Conservation (phyloP, 768 basidiomycete genomes). For the Podaxis pistillaris region DNA sequence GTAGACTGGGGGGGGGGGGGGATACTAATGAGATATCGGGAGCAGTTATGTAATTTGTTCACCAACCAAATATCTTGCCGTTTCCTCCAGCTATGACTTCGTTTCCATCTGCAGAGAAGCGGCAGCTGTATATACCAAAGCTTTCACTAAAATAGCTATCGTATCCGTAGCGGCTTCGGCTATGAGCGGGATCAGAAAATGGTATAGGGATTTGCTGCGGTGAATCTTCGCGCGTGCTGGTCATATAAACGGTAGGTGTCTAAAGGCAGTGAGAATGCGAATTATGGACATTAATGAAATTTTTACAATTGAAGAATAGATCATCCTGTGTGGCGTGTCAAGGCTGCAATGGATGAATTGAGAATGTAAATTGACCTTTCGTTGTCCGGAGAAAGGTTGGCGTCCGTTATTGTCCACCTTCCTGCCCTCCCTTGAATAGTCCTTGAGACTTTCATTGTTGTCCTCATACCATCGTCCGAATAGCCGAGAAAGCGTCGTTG, state of each 20-base stretch:
- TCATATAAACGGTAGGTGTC: slow-evolving; percentile 75
- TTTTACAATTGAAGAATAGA: slow-evolving; percentile 86
- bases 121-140: slow-evolving; percentile 88
- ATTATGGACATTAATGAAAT: background rate
- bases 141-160: slow-evolving; percentile 41
- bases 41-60: background rate
- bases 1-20: slow-evolving; percentile 58
- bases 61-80: slow-evolving; percentile 69
- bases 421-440: slow-evolving; percentile 75
- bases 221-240: slow-evolving; percentile 64
- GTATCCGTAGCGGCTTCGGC: slow-evolving; percentile 27
- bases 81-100: slow-evolving; percentile 93
- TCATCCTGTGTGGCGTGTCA: slow-evolving; percentile 54
- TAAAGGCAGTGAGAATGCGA: slow-evolving; percentile 23
- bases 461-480: slow-evolving; percentile 31
- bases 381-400: slow-evolving; percentile 86
- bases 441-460: slow-evolving; percentile 49
- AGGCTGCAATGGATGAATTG: background rate
- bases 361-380: slow-evolving; percentile 53
- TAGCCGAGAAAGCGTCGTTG: slow-evolving; percentile 14
- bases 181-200: slow-evolving; percentile 47
- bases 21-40: slow-evolving; percentile 1
- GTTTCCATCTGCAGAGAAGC: slow-evolving; percentile 94
- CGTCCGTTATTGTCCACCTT: slow-evolving; percentile 94
- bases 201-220: slow-evolving; percentile 60